These are phyloP conservation scores for Heritiera littoralis DNA, from an alignment of 345 rosid species.

Conservation along the genomic window DNA sequence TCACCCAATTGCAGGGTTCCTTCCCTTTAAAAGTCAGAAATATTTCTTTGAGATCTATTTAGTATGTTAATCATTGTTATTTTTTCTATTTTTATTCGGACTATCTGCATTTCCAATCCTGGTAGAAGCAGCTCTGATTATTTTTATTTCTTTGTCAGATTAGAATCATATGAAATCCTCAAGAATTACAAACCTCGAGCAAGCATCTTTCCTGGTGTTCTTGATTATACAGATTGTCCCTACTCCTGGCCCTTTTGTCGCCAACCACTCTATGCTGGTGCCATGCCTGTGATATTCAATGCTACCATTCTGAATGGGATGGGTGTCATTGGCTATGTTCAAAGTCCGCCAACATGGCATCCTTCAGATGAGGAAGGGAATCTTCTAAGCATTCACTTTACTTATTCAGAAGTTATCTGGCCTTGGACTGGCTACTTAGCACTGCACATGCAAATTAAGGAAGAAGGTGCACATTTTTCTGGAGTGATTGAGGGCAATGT, in stretches of 20 bases:
- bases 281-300: slow-evolving; percentile 95
- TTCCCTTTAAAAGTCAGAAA: slow-evolving; percentile 12
- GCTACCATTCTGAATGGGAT: slow-evolving; percentile 91
- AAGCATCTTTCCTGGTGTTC: slow-evolving; percentile 88
- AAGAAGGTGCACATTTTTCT: slow-evolving; percentile 83
- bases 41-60: slow-evolving; percentile 3
- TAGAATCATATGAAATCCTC: slow-evolving; percentile 92
- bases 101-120: slow-evolving; percentile 7
- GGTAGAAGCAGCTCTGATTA: slow-evolving; percentile 32
- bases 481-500: slow-evolving; percentile 91
- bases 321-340: slow-evolving; percentile 89
- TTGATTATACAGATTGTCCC: slow-evolving; percentile 89
- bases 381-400: slow-evolving; percentile 76
- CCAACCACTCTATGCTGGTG: slow-evolving; percentile 93
- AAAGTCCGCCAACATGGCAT: slow-evolving; percentile 89
- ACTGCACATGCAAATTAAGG: slow-evolving; percentile 95
- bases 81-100: slow-evolving; percentile 20
- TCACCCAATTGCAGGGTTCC: slow-evolving; percentile 6
- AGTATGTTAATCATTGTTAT: neutral
- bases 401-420: slow-evolving; percentile 88
- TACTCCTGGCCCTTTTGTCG: slow-evolving; percentile 98
- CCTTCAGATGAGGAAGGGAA: slow-evolving; percentile 86
- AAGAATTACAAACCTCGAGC: slow-evolving; percentile 90
- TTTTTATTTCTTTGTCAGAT: slow-evolving; percentile 57
- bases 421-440: slow-evolving; percentile 99